Conservation (phyloP, 441 rosid species). For the Hura crepitans region DNA sequence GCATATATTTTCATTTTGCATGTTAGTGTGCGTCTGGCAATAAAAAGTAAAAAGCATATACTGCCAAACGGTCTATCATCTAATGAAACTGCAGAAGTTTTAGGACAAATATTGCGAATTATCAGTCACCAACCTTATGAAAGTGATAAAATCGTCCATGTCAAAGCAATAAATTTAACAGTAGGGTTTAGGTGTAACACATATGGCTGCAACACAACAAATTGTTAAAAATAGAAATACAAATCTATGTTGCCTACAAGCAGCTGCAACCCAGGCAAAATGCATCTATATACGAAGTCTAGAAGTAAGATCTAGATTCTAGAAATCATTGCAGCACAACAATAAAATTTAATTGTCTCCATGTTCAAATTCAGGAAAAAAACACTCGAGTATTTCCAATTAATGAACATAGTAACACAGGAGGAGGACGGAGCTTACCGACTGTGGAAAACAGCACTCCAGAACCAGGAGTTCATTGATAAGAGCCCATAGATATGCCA, state of each 20-base stretch:
- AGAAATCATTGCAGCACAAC: background rate
- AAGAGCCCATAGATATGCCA: conserved; percentile 72
- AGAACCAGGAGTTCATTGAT: conserved; percentile 83
- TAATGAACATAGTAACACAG: background rate
- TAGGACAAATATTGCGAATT: background rate
- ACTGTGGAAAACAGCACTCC: conserved; percentile 86
- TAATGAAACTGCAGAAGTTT: background rate
- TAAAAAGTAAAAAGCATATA: too few relatives aligned
- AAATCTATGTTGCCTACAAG: background rate
- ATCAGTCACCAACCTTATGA: background rate
- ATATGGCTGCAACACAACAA: background rate
- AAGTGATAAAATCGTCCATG: background rate
- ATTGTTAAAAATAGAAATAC: background rate
- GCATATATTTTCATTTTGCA: background rate
- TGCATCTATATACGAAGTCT: background rate
- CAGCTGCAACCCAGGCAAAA: too few relatives aligned
- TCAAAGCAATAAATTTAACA: background rate
- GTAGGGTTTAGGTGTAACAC: background rate
- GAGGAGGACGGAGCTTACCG: conserved; percentile 63
- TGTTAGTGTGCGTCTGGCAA: background rate
- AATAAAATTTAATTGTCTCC: background rate
- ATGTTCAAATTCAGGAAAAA: background rate
- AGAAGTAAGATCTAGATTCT: background rate
- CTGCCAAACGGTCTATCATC: too few relatives aligned
- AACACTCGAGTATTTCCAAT: background rate